phyloP scores from a whole-genome alignment of 352 stramenopile genomes.

The Pythium pectinolyticum region DNA sequence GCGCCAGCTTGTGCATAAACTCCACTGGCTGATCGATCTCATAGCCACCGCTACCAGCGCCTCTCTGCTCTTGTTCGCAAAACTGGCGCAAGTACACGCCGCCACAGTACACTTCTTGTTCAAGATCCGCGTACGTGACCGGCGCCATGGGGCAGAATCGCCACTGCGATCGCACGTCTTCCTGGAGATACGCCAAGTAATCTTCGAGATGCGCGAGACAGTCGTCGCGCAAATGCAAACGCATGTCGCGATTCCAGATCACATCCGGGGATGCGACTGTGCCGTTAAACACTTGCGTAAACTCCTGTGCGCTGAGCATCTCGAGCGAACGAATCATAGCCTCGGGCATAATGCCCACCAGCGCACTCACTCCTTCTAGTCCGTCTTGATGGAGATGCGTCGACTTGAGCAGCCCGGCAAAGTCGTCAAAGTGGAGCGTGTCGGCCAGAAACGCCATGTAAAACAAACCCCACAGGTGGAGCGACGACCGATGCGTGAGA shows the following conservation, averaged over 20 bases:
- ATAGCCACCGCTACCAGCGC: too few relatives aligned
- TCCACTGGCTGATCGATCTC: slow-evolving; percentile 81
- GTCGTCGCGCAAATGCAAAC: slow-evolving; percentile 83
- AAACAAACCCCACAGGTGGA: slow-evolving; percentile 74
- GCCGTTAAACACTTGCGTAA: slow-evolving; percentile 88
- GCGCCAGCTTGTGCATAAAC: slow-evolving; percentile 83
- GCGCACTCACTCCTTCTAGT: slow-evolving; percentile 56
- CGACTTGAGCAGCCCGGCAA: slow-evolving; percentile 65
- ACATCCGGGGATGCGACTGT: slow-evolving; percentile 88
- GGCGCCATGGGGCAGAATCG: slow-evolving; percentile 92
- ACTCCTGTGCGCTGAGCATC: slow-evolving; percentile 73
- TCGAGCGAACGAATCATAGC: slow-evolving; percentile 90
- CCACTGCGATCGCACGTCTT: slow-evolving; percentile 89
- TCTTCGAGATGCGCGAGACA: slow-evolving; percentile 92
- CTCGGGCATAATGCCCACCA: slow-evolving; percentile 87
- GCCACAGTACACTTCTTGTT: slow-evolving; percentile 92
- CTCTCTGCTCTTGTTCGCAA: slow-evolving; percentile 85
- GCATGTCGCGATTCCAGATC: slow-evolving; percentile 94
- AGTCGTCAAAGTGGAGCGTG: slow-evolving; percentile 49
- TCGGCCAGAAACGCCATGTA: slow-evolving; percentile 70
- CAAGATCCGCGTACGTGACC: slow-evolving; percentile 87
- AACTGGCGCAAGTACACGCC: slow-evolving; percentile 93
- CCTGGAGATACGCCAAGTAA: slow-evolving; percentile 84
- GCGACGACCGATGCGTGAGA: slow-evolving; percentile 33
- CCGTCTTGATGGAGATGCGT: slow-evolving; percentile 60